These are phyloP conservation scores for Rhododendron williamsianum DNA, from an alignment of 148 eudicot species.

Conservation along the genomic window DNA sequence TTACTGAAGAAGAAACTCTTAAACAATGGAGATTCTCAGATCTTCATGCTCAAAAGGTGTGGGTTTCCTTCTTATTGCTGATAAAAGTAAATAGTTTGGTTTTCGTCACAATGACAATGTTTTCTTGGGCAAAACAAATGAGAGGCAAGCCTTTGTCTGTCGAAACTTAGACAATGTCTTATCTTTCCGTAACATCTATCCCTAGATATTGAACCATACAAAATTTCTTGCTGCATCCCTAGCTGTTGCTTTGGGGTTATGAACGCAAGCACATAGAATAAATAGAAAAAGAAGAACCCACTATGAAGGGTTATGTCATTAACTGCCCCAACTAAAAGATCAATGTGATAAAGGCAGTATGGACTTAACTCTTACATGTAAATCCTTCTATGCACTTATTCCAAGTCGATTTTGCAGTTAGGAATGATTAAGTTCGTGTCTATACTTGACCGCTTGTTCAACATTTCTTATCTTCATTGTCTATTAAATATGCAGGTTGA, in stretches of 20 bases:
- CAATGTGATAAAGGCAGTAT: neutral
- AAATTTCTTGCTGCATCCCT: neutral
- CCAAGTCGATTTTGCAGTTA: neutral
- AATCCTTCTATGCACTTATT: neutral
- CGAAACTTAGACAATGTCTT: neutral
- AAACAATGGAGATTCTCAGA: constrained; percentile 45
- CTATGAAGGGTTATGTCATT: neutral
- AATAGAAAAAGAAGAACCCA: neutral
- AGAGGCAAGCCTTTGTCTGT: neutral
- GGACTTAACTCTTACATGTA: neutral
- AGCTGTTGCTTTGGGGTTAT: neutral
- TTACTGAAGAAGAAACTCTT: constrained; percentile 39
- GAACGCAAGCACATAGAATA: neutral
- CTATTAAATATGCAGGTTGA: constrained; percentile 53
- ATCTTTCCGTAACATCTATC: neutral
- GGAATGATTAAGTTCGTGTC: neutral
- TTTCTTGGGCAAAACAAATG: neutral
- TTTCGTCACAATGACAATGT: neutral
- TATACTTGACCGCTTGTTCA: neutral
- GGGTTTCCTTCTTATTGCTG: neutral
- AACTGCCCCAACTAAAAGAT: neutral
- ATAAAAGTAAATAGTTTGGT: constrained; percentile 14
- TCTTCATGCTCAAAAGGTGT: constrained; percentile 49
- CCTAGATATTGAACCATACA: neutral
- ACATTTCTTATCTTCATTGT: neutral